Conservation (phyloP, 2,329 filamentous ascomycete species). For the Scedosporium minutisporum region DNA sequence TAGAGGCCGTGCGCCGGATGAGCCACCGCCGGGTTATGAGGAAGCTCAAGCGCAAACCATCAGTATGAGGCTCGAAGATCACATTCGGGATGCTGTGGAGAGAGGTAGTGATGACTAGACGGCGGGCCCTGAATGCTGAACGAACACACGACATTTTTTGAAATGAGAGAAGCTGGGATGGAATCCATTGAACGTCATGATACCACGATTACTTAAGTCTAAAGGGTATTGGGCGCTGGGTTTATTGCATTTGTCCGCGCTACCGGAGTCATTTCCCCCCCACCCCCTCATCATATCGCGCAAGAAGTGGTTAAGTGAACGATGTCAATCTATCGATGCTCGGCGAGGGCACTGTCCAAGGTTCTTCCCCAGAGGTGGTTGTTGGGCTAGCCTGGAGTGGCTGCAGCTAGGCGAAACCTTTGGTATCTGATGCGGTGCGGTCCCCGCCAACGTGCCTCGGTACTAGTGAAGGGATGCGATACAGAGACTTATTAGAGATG, state of each 20-base stretch:
- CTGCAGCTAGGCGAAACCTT: no score
- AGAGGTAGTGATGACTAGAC: conserved; percentile 28
- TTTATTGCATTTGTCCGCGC: background rate
- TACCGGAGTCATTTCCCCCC: background rate
- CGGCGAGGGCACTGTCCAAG: no score
- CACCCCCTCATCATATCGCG: no score
- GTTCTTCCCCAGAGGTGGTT: no score
- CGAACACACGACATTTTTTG: background rate
- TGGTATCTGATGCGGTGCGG: no score
- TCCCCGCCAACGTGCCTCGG: no score
- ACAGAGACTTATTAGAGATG: no score
- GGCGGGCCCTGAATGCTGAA: background rate
- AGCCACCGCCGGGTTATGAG: conserved; percentile 85
- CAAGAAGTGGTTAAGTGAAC: no score
- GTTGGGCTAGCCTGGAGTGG: no score
- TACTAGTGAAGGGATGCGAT: no score
- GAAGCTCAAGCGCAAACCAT: conserved; percentile 71
- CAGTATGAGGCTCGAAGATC: conserved; percentile 53
- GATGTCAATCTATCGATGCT: no score
- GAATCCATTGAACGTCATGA: background rate
- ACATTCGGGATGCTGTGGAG: conserved; percentile 65
- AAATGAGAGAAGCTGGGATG: background rate
- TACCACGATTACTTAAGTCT: background rate
- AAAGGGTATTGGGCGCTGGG: background rate
- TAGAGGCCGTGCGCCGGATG: conserved; percentile 42